A percentile compares a stretch with the other conserved stretches of the same genome.
These are phyloP conservation scores for Colletotrichum spinosum DNA, from an alignment of 2,329 filamentous ascomycete species.

Conservation along the genomic window DNA sequence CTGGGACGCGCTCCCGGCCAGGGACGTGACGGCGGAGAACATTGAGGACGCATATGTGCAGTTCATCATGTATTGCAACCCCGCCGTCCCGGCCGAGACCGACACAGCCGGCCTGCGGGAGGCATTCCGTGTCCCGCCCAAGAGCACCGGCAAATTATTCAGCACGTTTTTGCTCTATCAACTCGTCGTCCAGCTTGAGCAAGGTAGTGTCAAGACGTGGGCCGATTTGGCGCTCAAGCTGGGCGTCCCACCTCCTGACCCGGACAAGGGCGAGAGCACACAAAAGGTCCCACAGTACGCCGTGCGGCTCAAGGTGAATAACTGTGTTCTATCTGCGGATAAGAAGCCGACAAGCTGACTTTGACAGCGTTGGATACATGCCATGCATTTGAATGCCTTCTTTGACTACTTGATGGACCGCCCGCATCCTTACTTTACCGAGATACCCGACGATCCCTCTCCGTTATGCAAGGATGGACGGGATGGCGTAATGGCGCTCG, in stretches of 20 bases:
- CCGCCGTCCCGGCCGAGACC: slow-evolving; percentile 75
- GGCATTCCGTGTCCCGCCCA: slow-evolving; percentile 82
- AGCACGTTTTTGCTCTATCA: slow-evolving; percentile 81
- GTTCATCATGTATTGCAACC: slow-evolving; percentile 94
- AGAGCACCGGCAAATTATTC: slow-evolving; percentile 89
- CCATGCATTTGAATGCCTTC: slow-evolving; percentile 94
- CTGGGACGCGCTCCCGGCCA: slow-evolving; percentile 66
- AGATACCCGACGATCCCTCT: slow-evolving; percentile 75
- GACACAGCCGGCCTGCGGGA: slow-evolving; percentile 79
- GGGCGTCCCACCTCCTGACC: slow-evolving; percentile 87
- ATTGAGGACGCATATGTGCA: slow-evolving; percentile 85
- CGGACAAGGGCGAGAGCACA: slow-evolving; percentile 85
- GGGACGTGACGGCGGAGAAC: slow-evolving; percentile 73
- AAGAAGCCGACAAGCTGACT: slow-evolving; percentile 14
- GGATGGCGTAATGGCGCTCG: slow-evolving; percentile 86
- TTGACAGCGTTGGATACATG: slow-evolving; percentile 89
- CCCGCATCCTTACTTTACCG: slow-evolving; percentile 81
- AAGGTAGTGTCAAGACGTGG: slow-evolving; percentile 91
- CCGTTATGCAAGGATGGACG: slow-evolving; percentile 74
- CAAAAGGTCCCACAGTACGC: slow-evolving; percentile 97
- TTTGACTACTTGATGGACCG: slow-evolving; percentile 90
- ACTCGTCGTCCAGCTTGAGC: slow-evolving; percentile 81
- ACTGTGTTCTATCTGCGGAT: background rate
- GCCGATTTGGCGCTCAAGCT: slow-evolving; percentile 86
- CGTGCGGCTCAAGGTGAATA: slow-evolving; percentile 83